Evolutionary conservation across 2,329 filamentous ascomycete genomes (phyloP).

Genomic region (Paraphoma chrysanthemicola): DNA sequence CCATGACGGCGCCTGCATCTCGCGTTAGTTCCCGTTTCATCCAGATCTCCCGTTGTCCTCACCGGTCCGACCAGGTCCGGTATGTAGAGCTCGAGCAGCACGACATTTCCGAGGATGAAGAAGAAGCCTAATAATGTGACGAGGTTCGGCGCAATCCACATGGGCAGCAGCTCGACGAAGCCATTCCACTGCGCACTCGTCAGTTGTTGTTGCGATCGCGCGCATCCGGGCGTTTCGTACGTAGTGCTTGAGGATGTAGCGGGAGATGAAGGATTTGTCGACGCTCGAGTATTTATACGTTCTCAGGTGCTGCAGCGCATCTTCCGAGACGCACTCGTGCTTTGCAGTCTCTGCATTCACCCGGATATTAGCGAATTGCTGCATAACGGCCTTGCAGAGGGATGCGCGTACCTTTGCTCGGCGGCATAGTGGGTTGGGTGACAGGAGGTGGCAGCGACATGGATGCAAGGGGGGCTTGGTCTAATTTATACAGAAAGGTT

Average conservation of each 20-base stretch:
- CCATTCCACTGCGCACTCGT: conserved; percentile 82
- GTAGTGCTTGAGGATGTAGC: conserved; percentile 94
- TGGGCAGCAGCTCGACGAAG: conserved; percentile 85
- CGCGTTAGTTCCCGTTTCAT: conserved; percentile 16
- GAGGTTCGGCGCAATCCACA: conserved; percentile 98
- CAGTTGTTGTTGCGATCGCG: conserved; percentile 22
- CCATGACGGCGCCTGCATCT: conserved; percentile 78
- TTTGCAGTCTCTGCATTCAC: conserved; percentile 63
- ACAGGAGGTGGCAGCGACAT: conserved; percentile 48
- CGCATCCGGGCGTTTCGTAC: conserved; percentile 62
- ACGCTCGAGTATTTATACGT: conserved; percentile 97
- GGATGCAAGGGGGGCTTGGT: conserved; percentile 26
- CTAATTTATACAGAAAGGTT: conserved; percentile 30
- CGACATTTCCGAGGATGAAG: conserved; percentile 88
- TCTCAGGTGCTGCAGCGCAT: conserved; percentile 88
- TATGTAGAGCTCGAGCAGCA: conserved; percentile 76
- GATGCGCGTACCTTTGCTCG: conserved; percentile 40
- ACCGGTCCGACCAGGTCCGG: conserved; percentile 91
- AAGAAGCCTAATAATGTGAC: conserved; percentile 94
- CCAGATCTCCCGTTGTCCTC: conserved; percentile 45
- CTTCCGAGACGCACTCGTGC: conserved; percentile 80
- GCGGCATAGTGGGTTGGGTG: conserved; percentile 47
- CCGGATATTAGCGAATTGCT: conserved; percentile 1
- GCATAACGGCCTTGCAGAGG: conserved; percentile 1
- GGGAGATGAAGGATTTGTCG: conserved; percentile 91